Conservation (phyloP, 176 grass and related monocot genomes). For the Eleusine coracana region DNA sequence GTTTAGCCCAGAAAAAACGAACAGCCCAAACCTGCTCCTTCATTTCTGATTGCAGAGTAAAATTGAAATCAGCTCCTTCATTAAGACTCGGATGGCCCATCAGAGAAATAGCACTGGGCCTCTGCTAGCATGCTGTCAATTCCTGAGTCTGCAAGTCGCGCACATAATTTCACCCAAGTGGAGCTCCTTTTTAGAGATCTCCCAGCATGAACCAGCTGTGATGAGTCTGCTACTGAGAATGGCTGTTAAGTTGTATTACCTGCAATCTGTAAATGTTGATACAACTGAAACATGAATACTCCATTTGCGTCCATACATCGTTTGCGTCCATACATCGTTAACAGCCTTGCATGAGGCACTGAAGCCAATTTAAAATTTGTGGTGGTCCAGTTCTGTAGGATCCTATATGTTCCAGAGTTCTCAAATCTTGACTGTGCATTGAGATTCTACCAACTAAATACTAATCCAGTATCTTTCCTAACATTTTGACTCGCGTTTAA, state of each 20-base stretch:
- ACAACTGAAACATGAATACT: background rate
- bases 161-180: background rate
- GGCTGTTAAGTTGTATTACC: background rate
- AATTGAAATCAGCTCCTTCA: background rate
- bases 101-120: background rate
- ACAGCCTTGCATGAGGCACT: background rate
- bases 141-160: background rate
- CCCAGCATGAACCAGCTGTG: background rate
- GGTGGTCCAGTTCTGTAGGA: background rate
- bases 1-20: too few species aligned
- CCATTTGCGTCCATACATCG: too few species aligned
- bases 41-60: background rate
- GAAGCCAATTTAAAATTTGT: background rate
- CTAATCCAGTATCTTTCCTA: background rate
- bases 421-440: background rate
- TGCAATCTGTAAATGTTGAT: background rate
- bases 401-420: background rate
- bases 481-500: conserved; percentile 11
- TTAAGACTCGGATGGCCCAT: background rate
- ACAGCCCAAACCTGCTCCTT: background rate
- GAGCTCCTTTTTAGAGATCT: background rate
- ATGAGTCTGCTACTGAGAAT: background rate
- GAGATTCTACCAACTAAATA: background rate
- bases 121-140: background rate
- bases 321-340: too few species aligned